These are phyloP conservation scores for Rhizopogon sp. DNA, from an alignment of 768 basidiomycete species.

Conservation along the genomic window DNA sequence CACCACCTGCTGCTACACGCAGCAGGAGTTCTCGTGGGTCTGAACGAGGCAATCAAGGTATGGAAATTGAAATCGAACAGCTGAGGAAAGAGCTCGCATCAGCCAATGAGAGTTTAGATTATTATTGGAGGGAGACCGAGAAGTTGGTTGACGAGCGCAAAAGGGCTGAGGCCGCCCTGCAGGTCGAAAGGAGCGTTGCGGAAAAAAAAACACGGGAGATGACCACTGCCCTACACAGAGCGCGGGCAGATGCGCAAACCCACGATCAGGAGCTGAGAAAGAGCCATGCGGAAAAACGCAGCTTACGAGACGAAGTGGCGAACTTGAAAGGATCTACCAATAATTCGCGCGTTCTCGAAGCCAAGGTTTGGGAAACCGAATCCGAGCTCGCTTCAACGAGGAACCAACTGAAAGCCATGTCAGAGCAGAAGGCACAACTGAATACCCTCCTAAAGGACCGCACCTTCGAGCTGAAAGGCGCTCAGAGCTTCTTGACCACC, in stretches of 20 bases:
- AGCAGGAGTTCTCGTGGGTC: neutral
- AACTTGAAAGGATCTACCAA: neutral
- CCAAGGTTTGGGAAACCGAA: neutral
- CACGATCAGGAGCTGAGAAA: neutral
- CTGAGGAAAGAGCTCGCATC: neutral
- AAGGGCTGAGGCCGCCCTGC: neutral
- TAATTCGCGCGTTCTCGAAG: neutral
- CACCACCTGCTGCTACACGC: neutral
- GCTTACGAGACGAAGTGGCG: neutral
- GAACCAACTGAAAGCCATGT: neutral
- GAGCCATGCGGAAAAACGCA: neutral
- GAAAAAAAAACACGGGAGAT: neutral
- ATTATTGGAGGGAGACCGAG: neutral
- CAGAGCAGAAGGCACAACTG: constrained; percentile 10
- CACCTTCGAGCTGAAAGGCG: constrained; percentile 39
- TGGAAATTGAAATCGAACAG: neutral
- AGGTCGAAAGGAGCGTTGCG: neutral
- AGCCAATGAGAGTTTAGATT: neutral
- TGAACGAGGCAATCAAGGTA: neutral
- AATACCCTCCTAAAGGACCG: constrained; percentile 32
- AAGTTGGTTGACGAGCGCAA: neutral
- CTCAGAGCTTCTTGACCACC: constrained; percentile 42
- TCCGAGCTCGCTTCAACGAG: neutral
- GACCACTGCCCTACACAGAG: no score
- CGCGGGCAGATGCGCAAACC: neutral